Percentiles rank a stretch among this genome's conserved stretches.
Conservation (phyloP, 305 asterid species). For the Rubia tinctorum region DNA sequence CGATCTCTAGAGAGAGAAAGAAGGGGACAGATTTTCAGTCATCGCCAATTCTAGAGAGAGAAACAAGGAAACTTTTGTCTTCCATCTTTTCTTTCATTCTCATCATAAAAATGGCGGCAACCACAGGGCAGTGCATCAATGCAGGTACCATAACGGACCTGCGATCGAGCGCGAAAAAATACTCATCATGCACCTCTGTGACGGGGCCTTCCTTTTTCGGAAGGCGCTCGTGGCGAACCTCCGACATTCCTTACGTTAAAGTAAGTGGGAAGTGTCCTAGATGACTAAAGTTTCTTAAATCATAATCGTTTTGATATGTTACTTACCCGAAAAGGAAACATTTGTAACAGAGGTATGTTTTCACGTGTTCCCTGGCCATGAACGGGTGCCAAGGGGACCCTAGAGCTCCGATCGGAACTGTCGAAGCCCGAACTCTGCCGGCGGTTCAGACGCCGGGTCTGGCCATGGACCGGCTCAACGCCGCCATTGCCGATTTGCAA, state of each 20-base stretch:
- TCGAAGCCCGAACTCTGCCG: conserved; percentile 60
- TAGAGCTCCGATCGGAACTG: conserved; percentile 51
- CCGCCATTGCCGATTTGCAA: conserved; percentile 52
- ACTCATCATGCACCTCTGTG: conserved; percentile 20
- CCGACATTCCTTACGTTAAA: conserved; percentile 26
- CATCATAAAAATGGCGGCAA: conserved; percentile 28
- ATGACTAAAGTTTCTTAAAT: background rate
- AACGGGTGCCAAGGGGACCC: conserved; percentile 70
- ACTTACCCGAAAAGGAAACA: background rate
- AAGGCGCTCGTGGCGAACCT: conserved; percentile 28
- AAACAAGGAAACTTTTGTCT: background rate
- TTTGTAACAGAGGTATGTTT: conserved; percentile 35
- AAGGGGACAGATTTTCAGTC: background rate
- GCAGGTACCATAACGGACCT: conserved; percentile 37
- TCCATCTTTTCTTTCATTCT: background rate
- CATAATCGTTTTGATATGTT: too few species aligned
- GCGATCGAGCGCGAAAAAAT: conserved; percentile 34
- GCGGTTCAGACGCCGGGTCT: conserved; percentile 38
- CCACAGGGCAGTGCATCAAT: conserved; percentile 29
- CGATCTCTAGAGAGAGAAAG: background rate
- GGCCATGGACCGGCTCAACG: conserved; percentile 60
- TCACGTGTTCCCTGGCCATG: conserved; percentile 46
- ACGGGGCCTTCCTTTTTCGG: conserved; percentile 27
- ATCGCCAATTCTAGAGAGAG: background rate
- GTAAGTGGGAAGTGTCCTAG: conserved; percentile 30